Conservation (phyloP, 1,139 yeast genomes). For the Saccharomyces hybrid region DNA sequence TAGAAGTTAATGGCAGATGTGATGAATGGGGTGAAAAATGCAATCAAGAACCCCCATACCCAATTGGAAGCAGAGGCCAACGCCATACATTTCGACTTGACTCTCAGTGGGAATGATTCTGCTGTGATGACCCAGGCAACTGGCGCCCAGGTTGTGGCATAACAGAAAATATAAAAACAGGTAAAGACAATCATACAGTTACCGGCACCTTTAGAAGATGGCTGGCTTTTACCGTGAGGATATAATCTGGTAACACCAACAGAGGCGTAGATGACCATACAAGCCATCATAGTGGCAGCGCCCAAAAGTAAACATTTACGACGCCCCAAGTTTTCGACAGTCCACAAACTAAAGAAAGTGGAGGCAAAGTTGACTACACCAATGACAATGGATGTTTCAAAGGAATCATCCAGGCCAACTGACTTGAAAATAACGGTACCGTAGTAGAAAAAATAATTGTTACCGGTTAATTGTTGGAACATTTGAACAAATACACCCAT, state of each 20-base stretch:
- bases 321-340: slow-evolving; percentile 59
- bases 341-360: slow-evolving; percentile 54
- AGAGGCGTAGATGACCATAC: slow-evolving; percentile 48
- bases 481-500: slow-evolving; percentile 58
- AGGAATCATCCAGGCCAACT: slow-evolving; percentile 60
- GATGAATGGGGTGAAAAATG: slow-evolving; percentile 67
- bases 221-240: slow-evolving; percentile 1
- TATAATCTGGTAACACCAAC: slow-evolving; percentile 2
- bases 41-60: slow-evolving; percentile 65
- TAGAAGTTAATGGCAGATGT: slow-evolving; percentile 35
- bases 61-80: slow-evolving; percentile 63
- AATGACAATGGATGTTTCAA: slow-evolving; percentile 58
- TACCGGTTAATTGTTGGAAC: slow-evolving; percentile 67
- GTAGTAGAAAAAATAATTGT: slow-evolving; percentile 65
- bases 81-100: slow-evolving; percentile 32
- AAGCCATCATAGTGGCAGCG: slow-evolving; percentile 50
- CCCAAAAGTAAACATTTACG: slow-evolving; percentile 55
- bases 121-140: slow-evolving; percentile 50
- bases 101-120: slow-evolving; percentile 66
- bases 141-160: slow-evolving; percentile 52
- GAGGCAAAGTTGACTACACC: slow-evolving; percentile 67
- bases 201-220: slow-evolving; percentile 1
- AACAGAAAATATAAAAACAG: slow-evolving; percentile 65
- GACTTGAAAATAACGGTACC: slow-evolving; percentile 64
- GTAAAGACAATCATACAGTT: slow-evolving; percentile 58